Evolutionary conservation across 495 filamentous ascomycete species (phyloP).

Genomic region (Podospora fimiseda): DNA sequence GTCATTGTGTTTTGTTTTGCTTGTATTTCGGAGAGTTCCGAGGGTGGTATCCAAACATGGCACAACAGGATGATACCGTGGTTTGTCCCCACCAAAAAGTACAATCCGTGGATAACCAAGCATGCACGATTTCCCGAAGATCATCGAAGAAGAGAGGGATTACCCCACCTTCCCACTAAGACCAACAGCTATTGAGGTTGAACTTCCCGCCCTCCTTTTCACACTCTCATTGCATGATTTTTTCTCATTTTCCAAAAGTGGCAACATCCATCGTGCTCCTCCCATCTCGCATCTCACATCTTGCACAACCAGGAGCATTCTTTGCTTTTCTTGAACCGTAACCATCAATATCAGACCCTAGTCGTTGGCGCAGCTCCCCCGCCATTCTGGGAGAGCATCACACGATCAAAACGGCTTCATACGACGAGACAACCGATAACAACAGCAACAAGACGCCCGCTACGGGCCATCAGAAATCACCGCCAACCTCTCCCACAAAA

Average conservation of each 20-base stretch:
- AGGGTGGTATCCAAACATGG: too few species aligned
- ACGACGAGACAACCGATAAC: not conserved
- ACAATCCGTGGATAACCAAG: too few species aligned
- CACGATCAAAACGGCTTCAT: not conserved
- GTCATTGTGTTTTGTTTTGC: too few species aligned
- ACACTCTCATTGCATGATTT: too few species aligned
- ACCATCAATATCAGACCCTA: too few species aligned
- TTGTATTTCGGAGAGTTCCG: too few species aligned
- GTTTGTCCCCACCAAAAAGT: too few species aligned
- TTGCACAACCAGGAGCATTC: not conserved
- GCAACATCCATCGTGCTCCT: not conserved
- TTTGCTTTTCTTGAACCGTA: not conserved
- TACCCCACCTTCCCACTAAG: constrained; percentile 11
- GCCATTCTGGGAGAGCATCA: not conserved
- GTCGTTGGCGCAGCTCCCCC: too few species aligned
- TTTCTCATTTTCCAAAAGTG: too few species aligned
- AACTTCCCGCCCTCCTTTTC: too few species aligned
- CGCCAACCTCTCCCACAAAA: not conserved
- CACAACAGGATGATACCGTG: too few species aligned
- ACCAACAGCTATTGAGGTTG: too few species aligned
- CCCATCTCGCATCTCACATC: not conserved
- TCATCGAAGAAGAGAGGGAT: not conserved
- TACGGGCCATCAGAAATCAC: constrained; percentile 13
- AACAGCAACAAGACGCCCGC: not conserved
- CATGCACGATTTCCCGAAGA: not conserved